Evolutionary conservation across 768 basidiomycete genomes (phyloP), one percentile per base, ranked within the genome.

Genomic region (Chlorophyllum brunneum): DNA sequence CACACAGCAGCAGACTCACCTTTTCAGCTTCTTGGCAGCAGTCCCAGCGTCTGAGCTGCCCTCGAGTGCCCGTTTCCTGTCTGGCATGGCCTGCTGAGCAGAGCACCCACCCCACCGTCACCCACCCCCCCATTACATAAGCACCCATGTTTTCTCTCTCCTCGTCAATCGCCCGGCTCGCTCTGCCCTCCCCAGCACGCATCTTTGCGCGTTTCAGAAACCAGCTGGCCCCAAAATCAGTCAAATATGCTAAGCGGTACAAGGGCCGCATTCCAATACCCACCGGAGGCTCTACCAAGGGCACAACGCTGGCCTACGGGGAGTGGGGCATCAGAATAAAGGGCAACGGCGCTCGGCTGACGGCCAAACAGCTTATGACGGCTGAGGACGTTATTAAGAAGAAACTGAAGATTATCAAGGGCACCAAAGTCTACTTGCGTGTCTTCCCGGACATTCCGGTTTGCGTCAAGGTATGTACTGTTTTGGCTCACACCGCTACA

Each of bases 391-490:
- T 92, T 39, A 83, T 98, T 53, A 86, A 88, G 74, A 79, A 89
- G 61, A 94, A 92, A 65, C 77, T 97, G 55, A 98, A 97, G 70
- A 66, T 81, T 9, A 76, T 98, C 39, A 98, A 98, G 63, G 93
- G 95, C 5, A 78, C 82, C 30, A 90, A 93, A 69, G 82, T 93
- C 37, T 94, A 80, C 65, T 62, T 95, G 67, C 78, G 95, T 45
- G 86, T 98, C 36, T 98, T 98, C 71, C 95, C 97, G 3, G 94
- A 98, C 70, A 85, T 97, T 54, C 94, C 95, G 2, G 94, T 99
- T 54, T 97, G 95, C 74, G 85, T 98, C 49, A 98, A 99, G 82
- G 92, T 91, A 54, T 38, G 75, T 61, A 6, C 31, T 13, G 43
- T 24, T 40, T 13, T 11, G 1, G 40, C 29, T 30, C 8, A 36